phyloP scores from a whole-genome alignment of 306 rosid species.

The Vachellia collinsii region DNA sequence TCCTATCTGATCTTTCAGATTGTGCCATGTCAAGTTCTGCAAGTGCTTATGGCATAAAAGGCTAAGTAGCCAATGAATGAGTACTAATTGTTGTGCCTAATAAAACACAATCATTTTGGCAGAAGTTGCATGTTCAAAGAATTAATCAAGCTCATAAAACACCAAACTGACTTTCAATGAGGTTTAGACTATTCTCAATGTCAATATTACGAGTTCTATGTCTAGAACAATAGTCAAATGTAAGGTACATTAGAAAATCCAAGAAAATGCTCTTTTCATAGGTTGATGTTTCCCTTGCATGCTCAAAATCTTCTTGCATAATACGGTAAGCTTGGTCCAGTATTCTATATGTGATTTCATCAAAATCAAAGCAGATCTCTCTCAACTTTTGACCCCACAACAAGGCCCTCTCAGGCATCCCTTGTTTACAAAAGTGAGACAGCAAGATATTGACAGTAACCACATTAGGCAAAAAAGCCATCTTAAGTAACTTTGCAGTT shows the following conservation, averaged over 20 bases:
- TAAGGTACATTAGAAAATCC: slow-evolving; percentile 80
- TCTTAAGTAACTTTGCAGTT: slow-evolving; percentile 75
- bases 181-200: slow-evolving; percentile 37
- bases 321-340: slow-evolving; percentile 52
- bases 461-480: slow-evolving; percentile 68
- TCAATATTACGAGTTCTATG: slow-evolving; percentile 42
- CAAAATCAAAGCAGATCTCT: slow-evolving; percentile 56
- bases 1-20: not conserved
- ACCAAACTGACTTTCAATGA: slow-evolving; percentile 42
- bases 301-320: slow-evolving; percentile 47
- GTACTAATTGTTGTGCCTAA: slow-evolving; percentile 1
- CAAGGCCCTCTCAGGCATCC: slow-evolving; percentile 75
- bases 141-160: slow-evolving; percentile 46
- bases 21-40: slow-evolving; percentile 10
- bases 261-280: slow-evolving; percentile 62
- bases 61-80: slow-evolving; percentile 11
- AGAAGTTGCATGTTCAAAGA: slow-evolving; percentile 14
- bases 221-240: slow-evolving; percentile 64
- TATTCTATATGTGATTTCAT: slow-evolving; percentile 57
- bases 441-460: slow-evolving; percentile 63
- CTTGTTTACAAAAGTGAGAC: slow-evolving; percentile 77
- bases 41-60: slow-evolving; percentile 11
- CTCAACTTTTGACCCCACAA: slow-evolving; percentile 77
- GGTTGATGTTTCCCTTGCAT: slow-evolving; percentile 37
- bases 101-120: slow-evolving; percentile 1